A percentile compares a stretch with the other conserved stretches of the same genome.
phyloP scores from a whole-genome alignment of 257 asterid species.

The Dorcoceras hygrometricum region DNA sequence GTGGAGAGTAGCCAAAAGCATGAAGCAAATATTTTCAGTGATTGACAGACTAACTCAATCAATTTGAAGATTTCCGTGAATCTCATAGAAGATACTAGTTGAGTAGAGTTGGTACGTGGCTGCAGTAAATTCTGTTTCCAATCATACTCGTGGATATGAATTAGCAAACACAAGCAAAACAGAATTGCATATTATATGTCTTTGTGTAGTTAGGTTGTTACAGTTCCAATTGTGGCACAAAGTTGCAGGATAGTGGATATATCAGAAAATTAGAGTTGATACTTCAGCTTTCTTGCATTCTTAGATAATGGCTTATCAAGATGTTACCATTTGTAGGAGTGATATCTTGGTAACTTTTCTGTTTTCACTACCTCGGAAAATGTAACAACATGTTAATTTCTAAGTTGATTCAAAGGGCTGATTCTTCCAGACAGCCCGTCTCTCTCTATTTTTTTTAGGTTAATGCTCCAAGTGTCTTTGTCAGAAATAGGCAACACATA shows the following conservation, averaged over 20 bases:
- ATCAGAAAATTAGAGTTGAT: not conserved
- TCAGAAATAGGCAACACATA: constrained; percentile 20
- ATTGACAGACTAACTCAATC: constrained; percentile 26
- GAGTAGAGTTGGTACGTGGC: constrained; percentile 15
- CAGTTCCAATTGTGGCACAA: not conserved
- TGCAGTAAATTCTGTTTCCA: constrained; percentile 15
- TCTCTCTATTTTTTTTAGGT: too few relatives aligned
- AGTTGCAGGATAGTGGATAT: too few relatives aligned
- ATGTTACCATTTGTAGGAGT: not conserved
- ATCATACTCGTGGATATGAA: not conserved
- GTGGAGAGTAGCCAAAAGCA: constrained; percentile 36
- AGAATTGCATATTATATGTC: constrained; percentile 14
- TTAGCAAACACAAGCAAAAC: constrained; percentile 14
- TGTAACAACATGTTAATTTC: constrained; percentile 1
- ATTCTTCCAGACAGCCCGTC: too few relatives aligned
- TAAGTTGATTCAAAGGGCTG: constrained; percentile 42
- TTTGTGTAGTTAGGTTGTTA: constrained; percentile 12
- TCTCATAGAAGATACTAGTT: not conserved
- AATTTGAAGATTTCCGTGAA: constrained; percentile 1
- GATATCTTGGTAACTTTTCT: not conserved
- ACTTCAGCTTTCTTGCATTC: not conserved
- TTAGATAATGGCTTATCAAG: too few relatives aligned
- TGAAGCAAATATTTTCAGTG: constrained; percentile 28
- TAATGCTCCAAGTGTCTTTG: constrained; percentile 73
- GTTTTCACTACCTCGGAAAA: too few relatives aligned